These are phyloP conservation scores for Cladosporium halotolerans DNA, from an alignment of 2,329 filamentous ascomycete genomes.

Conservation along the genomic window DNA sequence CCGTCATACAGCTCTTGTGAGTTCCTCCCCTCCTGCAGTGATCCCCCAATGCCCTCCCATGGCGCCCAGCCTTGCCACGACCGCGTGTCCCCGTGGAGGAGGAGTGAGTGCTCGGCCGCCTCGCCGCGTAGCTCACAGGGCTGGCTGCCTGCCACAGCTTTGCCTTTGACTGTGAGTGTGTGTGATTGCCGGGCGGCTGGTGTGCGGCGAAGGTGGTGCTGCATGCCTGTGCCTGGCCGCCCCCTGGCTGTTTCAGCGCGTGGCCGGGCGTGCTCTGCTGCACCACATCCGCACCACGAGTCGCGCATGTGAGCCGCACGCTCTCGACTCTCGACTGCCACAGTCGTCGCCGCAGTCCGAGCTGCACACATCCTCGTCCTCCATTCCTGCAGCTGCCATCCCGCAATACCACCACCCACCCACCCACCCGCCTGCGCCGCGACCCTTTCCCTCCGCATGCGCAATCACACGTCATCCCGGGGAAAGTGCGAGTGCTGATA, in stretches of 20 bases:
- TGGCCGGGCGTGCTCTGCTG: neutral
- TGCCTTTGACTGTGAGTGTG: too few relatives aligned
- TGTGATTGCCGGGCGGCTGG: too few relatives aligned
- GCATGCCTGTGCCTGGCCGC: too few relatives aligned
- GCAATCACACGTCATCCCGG: neutral
- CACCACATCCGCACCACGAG: neutral
- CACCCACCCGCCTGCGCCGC: neutral
- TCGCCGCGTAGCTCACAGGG: too few relatives aligned
- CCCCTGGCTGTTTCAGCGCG: neutral
- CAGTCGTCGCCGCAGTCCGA: neutral
- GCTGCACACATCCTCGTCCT: neutral
- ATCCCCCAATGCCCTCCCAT: too few relatives aligned
- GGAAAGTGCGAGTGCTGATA: conserved; percentile 10
- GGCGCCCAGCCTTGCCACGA: too few relatives aligned
- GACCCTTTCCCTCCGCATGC: neutral
- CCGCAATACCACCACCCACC: neutral
- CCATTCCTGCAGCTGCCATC: neutral
- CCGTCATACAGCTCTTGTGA: too few relatives aligned
- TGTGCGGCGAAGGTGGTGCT: too few relatives aligned
- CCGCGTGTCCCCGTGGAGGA: too few relatives aligned
- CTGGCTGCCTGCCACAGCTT: too few relatives aligned
- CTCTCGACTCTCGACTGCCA: neutral
- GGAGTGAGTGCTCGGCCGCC: too few relatives aligned
- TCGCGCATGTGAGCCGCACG: neutral
- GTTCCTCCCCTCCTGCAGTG: too few relatives aligned